Percentiles rank a stretch among this genome's conserved stretches.
Evolutionary conservation across 2,329 filamentous ascomycete species (phyloP).

Genomic region (Stagonosporopsis tanaceti): DNA sequence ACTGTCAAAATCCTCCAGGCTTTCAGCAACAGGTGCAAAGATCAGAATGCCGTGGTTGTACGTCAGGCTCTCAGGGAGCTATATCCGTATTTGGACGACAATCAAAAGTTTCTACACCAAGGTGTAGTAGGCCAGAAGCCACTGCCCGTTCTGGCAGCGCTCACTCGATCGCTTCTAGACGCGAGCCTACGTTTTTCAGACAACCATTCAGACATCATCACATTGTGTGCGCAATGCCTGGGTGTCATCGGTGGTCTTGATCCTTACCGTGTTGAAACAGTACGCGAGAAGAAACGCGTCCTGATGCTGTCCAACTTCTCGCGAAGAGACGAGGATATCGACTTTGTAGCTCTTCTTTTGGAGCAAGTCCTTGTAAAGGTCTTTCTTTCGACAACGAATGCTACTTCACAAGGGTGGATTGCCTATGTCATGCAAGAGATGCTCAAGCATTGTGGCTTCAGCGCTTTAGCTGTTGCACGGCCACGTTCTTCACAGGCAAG

Average conservation of each 20-base stretch:
- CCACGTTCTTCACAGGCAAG: slow-evolving; percentile 64
- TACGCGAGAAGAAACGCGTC: slow-evolving; percentile 80
- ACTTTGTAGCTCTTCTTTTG: slow-evolving; percentile 86
- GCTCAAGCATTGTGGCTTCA: slow-evolving; percentile 78
- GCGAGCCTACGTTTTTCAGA: slow-evolving; percentile 82
- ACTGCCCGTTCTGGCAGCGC: slow-evolving; percentile 72
- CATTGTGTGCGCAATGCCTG: slow-evolving; percentile 80
- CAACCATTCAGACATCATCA: slow-evolving; percentile 70
- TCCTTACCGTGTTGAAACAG: slow-evolving; percentile 83
- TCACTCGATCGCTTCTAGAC: slow-evolving; percentile 83
- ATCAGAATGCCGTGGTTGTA: slow-evolving; percentile 88
- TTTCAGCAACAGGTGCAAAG: slow-evolving; percentile 76
- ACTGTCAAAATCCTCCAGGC: slow-evolving; percentile 72
- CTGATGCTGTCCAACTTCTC: slow-evolving; percentile 89
- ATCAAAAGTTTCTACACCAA: slow-evolving; percentile 81
- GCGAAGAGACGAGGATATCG: slow-evolving; percentile 76
- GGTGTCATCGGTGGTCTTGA: slow-evolving; percentile 92
- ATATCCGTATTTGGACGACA: slow-evolving; percentile 71
- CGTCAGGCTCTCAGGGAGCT: slow-evolving; percentile 82
- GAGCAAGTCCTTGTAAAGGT: slow-evolving; percentile 89
- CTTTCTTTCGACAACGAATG: slow-evolving; percentile 89
- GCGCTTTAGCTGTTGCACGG: slow-evolving; percentile 59
- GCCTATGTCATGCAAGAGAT: slow-evolving; percentile 96
- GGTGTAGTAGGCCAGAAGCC: slow-evolving; percentile 85
- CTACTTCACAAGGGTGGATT: slow-evolving; percentile 86